Evolutionary conservation across 2,329 filamentous ascomycete genomes (phyloP).

Genomic region (Botrytis byssoidea): DNA sequence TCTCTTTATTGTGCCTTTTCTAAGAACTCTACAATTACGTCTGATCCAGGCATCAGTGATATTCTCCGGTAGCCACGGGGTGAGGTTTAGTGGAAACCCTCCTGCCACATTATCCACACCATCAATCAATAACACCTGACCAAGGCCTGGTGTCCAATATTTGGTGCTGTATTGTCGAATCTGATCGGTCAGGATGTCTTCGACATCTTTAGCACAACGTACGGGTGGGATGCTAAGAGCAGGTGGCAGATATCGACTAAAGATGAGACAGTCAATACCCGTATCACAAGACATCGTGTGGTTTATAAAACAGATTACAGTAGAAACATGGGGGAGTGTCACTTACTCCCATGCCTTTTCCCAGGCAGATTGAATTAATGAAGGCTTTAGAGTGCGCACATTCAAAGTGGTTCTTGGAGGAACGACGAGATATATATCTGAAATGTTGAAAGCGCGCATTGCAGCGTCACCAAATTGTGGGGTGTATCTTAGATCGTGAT

Average conservation of each 20-base stretch:
- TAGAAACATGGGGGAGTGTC: too few relatives aligned
- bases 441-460: not conserved
- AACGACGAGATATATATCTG: not conserved
- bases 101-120: too few relatives aligned
- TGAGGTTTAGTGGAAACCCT: not conserved
- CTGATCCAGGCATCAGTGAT: not conserved
- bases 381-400: not conserved
- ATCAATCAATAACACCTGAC: not conserved
- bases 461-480: not conserved
- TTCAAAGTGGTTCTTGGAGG: not conserved
- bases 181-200: not conserved
- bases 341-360: not conserved
- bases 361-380: not conserved
- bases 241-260: not conserved
- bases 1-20: not conserved
- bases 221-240: not conserved
- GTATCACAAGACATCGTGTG: not conserved
- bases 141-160: not conserved
- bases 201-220: too few relatives aligned
- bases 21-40: not conserved
- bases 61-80: not conserved
- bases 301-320: not conserved
- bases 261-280: not conserved
- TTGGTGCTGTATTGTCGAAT: rapidly evolving
- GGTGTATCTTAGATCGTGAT: not conserved